Base-by-base conservation (phyloP, 2,329 filamentous ascomycete species). In the Tolypocladium nubicola region DNA sequence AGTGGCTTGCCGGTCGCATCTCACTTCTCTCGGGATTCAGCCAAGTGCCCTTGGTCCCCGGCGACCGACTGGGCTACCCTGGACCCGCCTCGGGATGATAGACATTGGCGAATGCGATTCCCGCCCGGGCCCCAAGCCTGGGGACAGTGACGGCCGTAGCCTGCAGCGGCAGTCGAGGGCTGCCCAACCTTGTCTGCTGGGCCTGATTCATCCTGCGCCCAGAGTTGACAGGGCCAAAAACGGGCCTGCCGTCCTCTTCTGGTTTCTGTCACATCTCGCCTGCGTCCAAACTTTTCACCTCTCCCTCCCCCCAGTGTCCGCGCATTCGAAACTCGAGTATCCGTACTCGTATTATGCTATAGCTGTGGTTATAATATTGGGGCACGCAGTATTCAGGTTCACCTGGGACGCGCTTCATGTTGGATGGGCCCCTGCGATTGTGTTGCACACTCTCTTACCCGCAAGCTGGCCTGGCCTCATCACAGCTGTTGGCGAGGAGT, bases 1-100 rank as follows among this genome's bases (percentile, higher is more conserved):
- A 35, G 21, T 47, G 49, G 33, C 37, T 53, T 21, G 30, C 35
- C 33, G 50, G 50, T 61, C 57, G 57, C 56, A 57, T 61, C 56
- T 61, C 60, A 59, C 37, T 43, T 59, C 58, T 41, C 52, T 58
- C 57, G 57, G 59, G 57, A 56, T 61, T 53, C 54, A 59, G 57
- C 56, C 57, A 59, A 56, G 57, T 39, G 6, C 41, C 47, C 45
- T 45, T 54, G 57, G 54, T 57, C 57, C 57, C 59, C 59, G 59
- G 45, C 30, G 54, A 33, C 50, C 30, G 54, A 33, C 50, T 30
- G 49, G 38, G 40, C 49, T 52, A 53, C 41, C 57, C 52, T 58
- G 55, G 35, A 56, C 21, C 21, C n/a, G 23, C 26, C 53, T 37
- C 39, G 54, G n/a, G 13, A 55, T 55, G 41, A 21, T 33, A 37